Evolutionary conservation across 1,284 basidiomycete genomes (phyloP).

Genomic region (Trichosporon inkin): DNA sequence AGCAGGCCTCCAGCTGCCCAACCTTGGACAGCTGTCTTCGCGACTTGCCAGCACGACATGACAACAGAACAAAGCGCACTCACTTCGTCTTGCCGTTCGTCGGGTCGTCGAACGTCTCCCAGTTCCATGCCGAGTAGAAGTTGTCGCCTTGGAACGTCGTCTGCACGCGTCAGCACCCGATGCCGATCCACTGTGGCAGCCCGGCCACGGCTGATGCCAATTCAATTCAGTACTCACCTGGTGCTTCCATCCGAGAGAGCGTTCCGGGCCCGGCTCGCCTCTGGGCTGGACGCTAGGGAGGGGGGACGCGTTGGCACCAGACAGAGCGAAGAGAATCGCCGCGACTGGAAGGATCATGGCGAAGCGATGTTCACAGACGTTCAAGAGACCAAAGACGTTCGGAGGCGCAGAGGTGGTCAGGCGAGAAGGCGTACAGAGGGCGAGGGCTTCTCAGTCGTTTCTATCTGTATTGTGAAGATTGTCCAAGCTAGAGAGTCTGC

Average conservation of each 20-base stretch:
- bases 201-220: background rate
- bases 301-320: no score
- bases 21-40: background rate
- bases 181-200: background rate
- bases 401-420: no score
- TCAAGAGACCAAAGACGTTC: no score
- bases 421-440: no score
- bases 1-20: background rate
- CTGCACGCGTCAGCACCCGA: background rate
- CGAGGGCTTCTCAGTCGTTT: no score
- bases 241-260: conserved; percentile 3
- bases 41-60: background rate
- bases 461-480: no score
- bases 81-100: conserved; percentile 16
- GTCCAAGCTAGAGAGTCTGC: no score
- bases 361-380: no score
- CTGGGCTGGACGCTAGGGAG: no score
- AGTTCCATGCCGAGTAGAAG: conserved; percentile 12
- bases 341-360: no score
- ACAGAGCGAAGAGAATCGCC: no score
- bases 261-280: background rate
- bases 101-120: conserved; percentile 13
- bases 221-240: background rate
- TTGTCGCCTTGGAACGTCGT: conserved; percentile 10
- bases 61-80: background rate